Base-by-base conservation (phyloP, 148 eudicot species). In the Polygonum aviculare region DNA sequence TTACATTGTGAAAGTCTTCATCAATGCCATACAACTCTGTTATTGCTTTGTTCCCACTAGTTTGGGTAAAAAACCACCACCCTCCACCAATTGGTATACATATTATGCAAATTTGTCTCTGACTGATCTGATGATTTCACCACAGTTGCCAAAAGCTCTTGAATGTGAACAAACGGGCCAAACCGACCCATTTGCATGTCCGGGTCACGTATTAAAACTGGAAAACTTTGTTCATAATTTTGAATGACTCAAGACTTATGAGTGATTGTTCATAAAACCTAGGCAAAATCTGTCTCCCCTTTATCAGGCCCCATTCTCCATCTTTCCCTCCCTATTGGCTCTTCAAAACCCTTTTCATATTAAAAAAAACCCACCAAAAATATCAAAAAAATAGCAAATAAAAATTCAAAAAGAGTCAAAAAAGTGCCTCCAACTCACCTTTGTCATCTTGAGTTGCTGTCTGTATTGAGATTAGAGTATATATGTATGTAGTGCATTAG, bases 401-500 rank as follows among this genome's bases (percentile, higher is more conserved):
- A 62, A 0, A 62, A 62, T 22, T 7, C 38, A 62, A 62, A 62
- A 62, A 31, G 16, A 33, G 36, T 33, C 9, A 62, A 62, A 62
- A 62, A 62, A 22, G 31, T 26, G n/a, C 22, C 19, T 22, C 60
- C 5, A 62, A 31, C 38, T 31, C 38, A 62, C 38, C 16, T 12
- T 62, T 62, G 69, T 60, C 67, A 22, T 60, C 36, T 60, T 60
- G 35, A 26, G 67, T 22, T 60, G 67, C 69, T 33, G 69, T 62
- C 69, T 62, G 69, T 62, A 62, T 22, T 62, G 72, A 65, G 69
- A 26, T 26, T 26, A 26, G 31, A 36, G 35, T 65, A 65, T 36
- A 65, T 35, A 35, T 11, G 15, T 2, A 26, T 31, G 8, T 38
- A 67, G 72, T 67, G 44, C 38, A 67, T 67, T 67, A 67, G 72